Percentiles rank a stretch among this genome's conserved stretches.
phyloP scores from a whole-genome alignment of 177 flowering plant genomes.

The Vitis hybrid region DNA sequence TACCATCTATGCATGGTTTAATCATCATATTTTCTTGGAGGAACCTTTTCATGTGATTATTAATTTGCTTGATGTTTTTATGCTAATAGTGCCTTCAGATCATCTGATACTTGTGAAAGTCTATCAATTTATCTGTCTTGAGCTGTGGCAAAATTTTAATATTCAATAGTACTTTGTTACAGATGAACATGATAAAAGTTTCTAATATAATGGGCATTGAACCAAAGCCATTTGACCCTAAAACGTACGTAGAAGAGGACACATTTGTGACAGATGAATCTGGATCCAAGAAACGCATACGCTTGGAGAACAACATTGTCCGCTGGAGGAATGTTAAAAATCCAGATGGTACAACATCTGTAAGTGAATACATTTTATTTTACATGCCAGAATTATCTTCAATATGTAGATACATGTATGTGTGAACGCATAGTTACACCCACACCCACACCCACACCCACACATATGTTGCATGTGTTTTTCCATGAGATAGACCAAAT shows the following conservation, averaged over 20 bases:
- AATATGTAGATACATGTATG: too few species aligned
- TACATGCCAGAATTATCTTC: background rate
- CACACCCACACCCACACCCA: too few species aligned
- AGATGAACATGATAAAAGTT: conserved; percentile 95
- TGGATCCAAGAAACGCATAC: conserved; percentile 86
- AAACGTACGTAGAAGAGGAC: conserved; percentile 91
- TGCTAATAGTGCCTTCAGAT: background rate
- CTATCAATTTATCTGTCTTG: background rate
- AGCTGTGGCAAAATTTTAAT: background rate
- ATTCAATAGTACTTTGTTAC: conserved; percentile 27
- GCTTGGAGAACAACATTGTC: conserved; percentile 93
- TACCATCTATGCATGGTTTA: background rate
- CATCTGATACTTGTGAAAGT: background rate
- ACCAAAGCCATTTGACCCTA: conserved; percentile 95
- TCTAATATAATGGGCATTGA: conserved; percentile 98
- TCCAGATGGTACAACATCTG: conserved; percentile 71
- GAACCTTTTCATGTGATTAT: background rate
- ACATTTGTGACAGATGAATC: conserved; percentile 92
- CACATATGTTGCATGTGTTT: background rate
- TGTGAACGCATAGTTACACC: too few species aligned
- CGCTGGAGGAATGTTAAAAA: conserved; percentile 84
- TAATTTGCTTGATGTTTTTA: background rate
- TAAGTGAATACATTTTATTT: conserved; percentile 39
- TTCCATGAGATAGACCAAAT: background rate
- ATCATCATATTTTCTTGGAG: background rate